Conservation (phyloP, 805 yeast genomes). For the Zygosaccharomyces bisporus region DNA sequence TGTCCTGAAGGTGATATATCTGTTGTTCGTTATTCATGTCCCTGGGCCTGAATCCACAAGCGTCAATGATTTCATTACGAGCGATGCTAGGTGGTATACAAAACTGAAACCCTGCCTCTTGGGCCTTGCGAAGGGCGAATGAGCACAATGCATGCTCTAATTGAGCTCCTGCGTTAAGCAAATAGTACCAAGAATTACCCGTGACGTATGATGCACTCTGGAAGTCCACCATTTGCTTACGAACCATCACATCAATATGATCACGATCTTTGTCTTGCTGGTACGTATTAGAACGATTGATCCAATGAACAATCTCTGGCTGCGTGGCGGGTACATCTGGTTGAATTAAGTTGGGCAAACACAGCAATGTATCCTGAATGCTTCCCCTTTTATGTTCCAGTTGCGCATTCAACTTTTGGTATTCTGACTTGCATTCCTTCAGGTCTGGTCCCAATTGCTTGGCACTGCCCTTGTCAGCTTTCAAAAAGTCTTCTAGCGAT, state of each 20-base stretch:
- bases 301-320: conserved; percentile 47
- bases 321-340: conserved; percentile 41
- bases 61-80: conserved; percentile 66
- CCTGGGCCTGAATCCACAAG: conserved; percentile 94
- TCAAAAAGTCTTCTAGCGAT: conserved; percentile 28
- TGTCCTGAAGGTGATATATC: conserved; percentile 59
- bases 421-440: conserved; percentile 27
- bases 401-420: conserved; percentile 18
- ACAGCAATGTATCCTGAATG: conserved; percentile 42
- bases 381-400: conserved; percentile 35
- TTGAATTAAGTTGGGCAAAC: conserved; percentile 62
- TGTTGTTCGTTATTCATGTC: conserved; percentile 85
- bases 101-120: conserved; percentile 61
- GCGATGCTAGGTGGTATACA: conserved; percentile 85
- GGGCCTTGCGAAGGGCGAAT: conserved; percentile 66
- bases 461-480: conserved; percentile 20
- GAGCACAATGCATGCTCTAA: conserved; percentile 88
- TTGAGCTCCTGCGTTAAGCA: conserved; percentile 78
- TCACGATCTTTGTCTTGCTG: conserved; percentile 38
- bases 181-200: conserved; percentile 82
- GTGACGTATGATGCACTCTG: conserved; percentile 67
- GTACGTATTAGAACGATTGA: conserved; percentile 42
- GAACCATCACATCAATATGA: conserved; percentile 69
- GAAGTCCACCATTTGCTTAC: conserved; percentile 67
- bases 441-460: conserved; percentile 17